Evolutionary conservation across 2,329 filamentous ascomycete species (phyloP).

Genomic region (Trichoderma endophyticum): DNA sequence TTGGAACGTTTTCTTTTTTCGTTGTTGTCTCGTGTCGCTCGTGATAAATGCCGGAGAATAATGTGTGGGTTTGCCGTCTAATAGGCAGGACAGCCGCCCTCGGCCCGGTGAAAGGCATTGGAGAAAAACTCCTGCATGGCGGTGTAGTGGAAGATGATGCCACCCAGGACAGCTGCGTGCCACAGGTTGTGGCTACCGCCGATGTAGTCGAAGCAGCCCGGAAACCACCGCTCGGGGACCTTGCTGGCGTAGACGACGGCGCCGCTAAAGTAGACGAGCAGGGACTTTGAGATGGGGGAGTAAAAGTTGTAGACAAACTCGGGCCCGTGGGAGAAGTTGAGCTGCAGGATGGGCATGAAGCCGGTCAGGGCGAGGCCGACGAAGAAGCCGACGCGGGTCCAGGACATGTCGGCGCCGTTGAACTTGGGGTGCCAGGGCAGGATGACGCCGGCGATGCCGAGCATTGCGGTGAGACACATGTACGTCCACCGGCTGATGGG

Average conservation of each 20-base stretch:
- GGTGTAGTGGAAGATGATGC: conserved; percentile 94
- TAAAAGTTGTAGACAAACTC: conserved; percentile 88
- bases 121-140: conserved; percentile 96
- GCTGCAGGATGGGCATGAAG: conserved; percentile 82
- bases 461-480: conserved; percentile 73
- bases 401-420: conserved; percentile 88
- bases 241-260: conserved; percentile 88
- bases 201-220: conserved; percentile 91
- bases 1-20: neutral
- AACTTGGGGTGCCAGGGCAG: conserved; percentile 95
- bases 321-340: conserved; percentile 73
- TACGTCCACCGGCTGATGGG: conserved; percentile 82
- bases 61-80: conserved; percentile 26
- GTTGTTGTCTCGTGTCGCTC: neutral
- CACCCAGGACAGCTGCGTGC: conserved; percentile 91
- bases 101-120: conserved; percentile 66
- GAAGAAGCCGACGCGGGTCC: conserved; percentile 89
- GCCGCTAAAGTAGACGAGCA: conserved; percentile 80
- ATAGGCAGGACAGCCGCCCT: conserved; percentile 56
- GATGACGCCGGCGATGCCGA: conserved; percentile 84
- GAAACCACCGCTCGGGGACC: conserved; percentile 87
- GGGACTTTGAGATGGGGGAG: conserved; percentile 76
- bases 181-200: conserved; percentile 96
- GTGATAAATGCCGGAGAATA: neutral
- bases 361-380: conserved; percentile 83